A percentile compares a stretch with the other conserved stretches of the same genome.
Conservation (phyloP, 176 grass and related monocot genomes). For the Ananas comosus region DNA sequence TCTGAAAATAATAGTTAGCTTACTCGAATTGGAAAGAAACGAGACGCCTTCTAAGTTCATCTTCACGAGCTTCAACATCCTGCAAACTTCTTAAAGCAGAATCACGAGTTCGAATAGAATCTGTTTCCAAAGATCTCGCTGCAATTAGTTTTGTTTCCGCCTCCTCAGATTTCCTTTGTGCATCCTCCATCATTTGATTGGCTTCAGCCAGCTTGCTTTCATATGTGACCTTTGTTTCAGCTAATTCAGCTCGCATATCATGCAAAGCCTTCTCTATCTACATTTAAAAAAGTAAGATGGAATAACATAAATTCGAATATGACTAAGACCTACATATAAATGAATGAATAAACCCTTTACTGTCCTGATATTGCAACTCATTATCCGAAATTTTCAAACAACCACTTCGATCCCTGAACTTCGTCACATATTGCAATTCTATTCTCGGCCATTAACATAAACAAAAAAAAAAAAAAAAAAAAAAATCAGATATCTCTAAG, state of each 20-base stretch:
- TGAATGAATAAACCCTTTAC: too few species aligned
- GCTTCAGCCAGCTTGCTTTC: constrained; percentile 60
- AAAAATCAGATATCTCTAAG: too few species aligned
- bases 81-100: constrained; percentile 54
- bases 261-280: constrained; percentile 91
- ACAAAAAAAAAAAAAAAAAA: too few species aligned
- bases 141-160: constrained; percentile 57
- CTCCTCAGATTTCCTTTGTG: constrained; percentile 69
- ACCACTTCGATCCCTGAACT: too few species aligned
- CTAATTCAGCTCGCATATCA: constrained; percentile 61
- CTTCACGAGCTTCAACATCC: constrained; percentile 77
- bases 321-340: too few species aligned
- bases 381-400: too few species aligned
- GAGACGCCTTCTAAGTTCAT: constrained; percentile 58
- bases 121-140: constrained; percentile 56
- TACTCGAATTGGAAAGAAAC: constrained; percentile 55
- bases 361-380: too few species aligned
- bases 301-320: constrained; percentile 1
- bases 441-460: too few species aligned
- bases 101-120: constrained; percentile 33
- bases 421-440: too few species aligned
- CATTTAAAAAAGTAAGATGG: constrained; percentile 10
- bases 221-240: constrained; percentile 76
- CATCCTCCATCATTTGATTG: constrained; percentile 39
- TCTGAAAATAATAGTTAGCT: constrained; percentile 8